Evolutionary conservation across 352 stramenopile genomes (phyloP), one percentile per base, ranked within the genome.

Genomic region (Phytophthora hybrid): DNA sequence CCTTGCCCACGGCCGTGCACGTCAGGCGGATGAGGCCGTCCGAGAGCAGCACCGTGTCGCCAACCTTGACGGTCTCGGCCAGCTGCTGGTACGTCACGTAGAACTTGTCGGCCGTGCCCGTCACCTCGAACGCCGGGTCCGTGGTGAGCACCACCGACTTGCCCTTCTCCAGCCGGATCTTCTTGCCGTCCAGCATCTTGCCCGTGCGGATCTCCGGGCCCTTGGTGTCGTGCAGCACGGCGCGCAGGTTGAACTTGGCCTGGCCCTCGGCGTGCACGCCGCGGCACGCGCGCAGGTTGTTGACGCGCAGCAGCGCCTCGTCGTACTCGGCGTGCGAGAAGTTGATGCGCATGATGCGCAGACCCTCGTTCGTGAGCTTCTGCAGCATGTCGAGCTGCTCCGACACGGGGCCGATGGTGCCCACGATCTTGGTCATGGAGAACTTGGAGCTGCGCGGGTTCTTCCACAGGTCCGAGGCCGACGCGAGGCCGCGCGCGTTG

Each of bases 311-410:
- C 46, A 89, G 71, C 46, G 90, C 88, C 70, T 96, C 90, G 76
- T 97, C 88, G 65, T 93, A 89, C 69, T 97, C 93, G 51, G 93
- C 93, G 75, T 99, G 96, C n/a, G 92, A 98, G 70, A 98, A 98
- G 86, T 99, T 99, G 61, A 99, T 92, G 73, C 96, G 89, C 77
- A 97, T 97, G 66, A 98, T 96, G 72, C 93, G 87, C 76, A 99
- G 83, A 0, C 96, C 96, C 58, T 97, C 89, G 65, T 90, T 66
- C 69, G 95, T 86, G 34, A 99, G 80, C 56, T 88, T 81, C 73
- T 98, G 89, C 57, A 85, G 81, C 80, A 93, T 96, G 52, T 91
- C 82, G 1, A 82, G 59, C 54, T 81, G 77, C 70, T 96, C 87
- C 10, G 90, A 96, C 56, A 90, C 85, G 19, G 96, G 96, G 13